Conservation (phyloP, 441 rosid species). For the Pelargonium australe region DNA sequence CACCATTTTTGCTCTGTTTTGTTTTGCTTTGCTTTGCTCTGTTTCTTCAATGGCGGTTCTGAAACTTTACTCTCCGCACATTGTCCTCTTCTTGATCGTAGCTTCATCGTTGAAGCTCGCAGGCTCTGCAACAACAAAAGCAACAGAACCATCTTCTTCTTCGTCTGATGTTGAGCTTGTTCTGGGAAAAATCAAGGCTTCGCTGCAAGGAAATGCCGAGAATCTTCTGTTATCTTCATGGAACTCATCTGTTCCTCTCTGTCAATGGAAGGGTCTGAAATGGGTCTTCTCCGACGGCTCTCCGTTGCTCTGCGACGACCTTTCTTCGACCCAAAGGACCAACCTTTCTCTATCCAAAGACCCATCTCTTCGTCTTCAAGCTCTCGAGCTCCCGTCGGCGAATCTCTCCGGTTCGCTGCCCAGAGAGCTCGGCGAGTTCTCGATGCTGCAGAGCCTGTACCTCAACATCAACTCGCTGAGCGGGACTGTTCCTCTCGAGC, state of each 20-base stretch:
- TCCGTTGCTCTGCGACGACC: slow-evolving; percentile 49
- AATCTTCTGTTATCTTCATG: slow-evolving; percentile 77
- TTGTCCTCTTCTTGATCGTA: slow-evolving; percentile 27
- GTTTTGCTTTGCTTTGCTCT: slow-evolving; percentile 3
- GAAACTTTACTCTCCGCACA: slow-evolving; percentile 33
- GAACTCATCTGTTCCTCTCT: slow-evolving; percentile 77
- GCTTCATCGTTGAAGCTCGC: slow-evolving; percentile 19
- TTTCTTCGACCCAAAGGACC: slow-evolving; percentile 67
- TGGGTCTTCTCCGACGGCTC: slow-evolving; percentile 76
- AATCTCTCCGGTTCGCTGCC: slow-evolving; percentile 87
- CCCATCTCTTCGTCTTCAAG: slow-evolving; percentile 67
- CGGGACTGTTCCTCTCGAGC: slow-evolving; percentile 81
- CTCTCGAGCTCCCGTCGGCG: slow-evolving; percentile 95
- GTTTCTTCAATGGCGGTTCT: slow-evolving; percentile 44
- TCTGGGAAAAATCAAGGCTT: slow-evolving; percentile 56
- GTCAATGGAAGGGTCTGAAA: slow-evolving; percentile 96
- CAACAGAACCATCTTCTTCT: slow-evolving; percentile 15
- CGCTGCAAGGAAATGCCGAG: slow-evolving; percentile 67
- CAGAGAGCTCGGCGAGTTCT: slow-evolving; percentile 79
- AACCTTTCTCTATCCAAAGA: slow-evolving; percentile 57
- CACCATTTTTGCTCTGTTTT: slow-evolving; percentile 14
- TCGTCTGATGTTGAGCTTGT: slow-evolving; percentile 71
- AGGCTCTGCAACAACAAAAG: background rate
- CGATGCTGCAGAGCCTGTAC: slow-evolving; percentile 73
- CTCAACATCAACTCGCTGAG: slow-evolving; percentile 70